Evolutionary conservation across 495 filamentous ascomycete genomes (phyloP).

Genomic region (Neurospora sp.): DNA sequence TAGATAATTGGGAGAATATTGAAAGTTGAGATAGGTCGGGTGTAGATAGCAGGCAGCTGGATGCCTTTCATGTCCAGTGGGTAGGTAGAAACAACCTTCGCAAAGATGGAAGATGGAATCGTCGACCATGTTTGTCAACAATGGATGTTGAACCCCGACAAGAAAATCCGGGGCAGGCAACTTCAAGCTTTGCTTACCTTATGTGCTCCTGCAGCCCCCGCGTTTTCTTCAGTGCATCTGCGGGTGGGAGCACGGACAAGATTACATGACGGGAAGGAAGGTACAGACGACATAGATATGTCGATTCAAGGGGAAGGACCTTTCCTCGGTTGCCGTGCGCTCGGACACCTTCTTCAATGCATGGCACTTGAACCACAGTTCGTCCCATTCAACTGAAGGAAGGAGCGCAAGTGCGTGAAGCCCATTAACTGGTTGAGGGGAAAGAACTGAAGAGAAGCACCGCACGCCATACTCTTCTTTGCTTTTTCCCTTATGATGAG

Average conservation of each 20-base stretch:
- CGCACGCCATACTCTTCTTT: not conserved
- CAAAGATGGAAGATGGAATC: not conserved
- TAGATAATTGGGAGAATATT: not conserved
- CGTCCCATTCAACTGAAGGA: not conserved
- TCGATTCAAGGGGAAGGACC: not conserved
- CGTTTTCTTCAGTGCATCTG: not conserved
- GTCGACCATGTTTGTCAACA: not conserved
- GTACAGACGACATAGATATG: not conserved
- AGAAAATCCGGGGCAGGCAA: not conserved
- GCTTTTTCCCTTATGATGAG: not conserved
- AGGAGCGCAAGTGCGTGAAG: not conserved
- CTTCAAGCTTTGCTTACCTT: not conserved
- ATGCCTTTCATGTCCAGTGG: not conserved
- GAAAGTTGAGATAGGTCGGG: not conserved
- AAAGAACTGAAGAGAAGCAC: not conserved
- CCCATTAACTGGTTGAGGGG: not conserved
- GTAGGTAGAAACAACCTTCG: not conserved
- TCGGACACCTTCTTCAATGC: not conserved
- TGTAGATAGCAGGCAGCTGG: not conserved
- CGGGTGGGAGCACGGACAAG: not conserved
- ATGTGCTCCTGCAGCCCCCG: not conserved
- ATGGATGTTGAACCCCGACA: not conserved
- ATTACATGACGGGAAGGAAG: not conserved
- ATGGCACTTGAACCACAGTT: not conserved
- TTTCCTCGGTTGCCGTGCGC: not conserved